Base-by-base conservation (phyloP, 2,329 filamentous ascomycete genomes). In the Trichoderma koningiopsis region DNA sequence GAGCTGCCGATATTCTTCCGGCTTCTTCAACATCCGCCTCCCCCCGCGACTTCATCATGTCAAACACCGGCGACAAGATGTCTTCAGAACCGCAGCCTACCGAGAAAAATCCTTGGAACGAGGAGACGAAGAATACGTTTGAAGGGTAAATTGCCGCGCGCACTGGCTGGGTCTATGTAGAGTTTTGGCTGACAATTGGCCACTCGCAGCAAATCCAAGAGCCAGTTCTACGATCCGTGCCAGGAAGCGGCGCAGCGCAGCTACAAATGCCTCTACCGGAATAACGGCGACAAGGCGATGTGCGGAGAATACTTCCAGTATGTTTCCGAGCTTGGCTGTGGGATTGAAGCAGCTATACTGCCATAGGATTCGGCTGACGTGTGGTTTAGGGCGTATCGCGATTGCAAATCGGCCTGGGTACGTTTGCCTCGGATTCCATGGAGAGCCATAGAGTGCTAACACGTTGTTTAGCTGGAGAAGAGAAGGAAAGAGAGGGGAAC, bases 401-500 rank as follows among this genome's bases (percentile, higher is more conserved):
- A 96, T 72, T 98, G 95, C 82, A 97, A 97, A 80, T 94, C 97
- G 82, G 87, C 90, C 83, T 97, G 94, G 94, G 94, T 97, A 85
- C 72, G 83, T 75, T 13, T 8, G 8, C 10, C 4, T 6, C 8
- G 14, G 16, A 14, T 4, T 4, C 8, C 33, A 43, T 33, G 19
- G 19, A 16, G 19, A 13, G 5, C 35, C 8, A 5, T 1, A 27
- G 35, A 40, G 5, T 5, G 11, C 68, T 72, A 55, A 73, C 53
- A 13, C 2, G 4, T 5, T 27, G 14, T 5, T 8, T 16, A 75
- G 74, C 73, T 72, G 11, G 71, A 74, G 58, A 43, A 68, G 47
- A 70, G 74, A 22, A 73, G 64, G 35, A 74, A 75, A 49, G 74
- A 74, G 22, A 72, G 49, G 16, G 69, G 71, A 2, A 68, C 60